These are phyloP conservation scores for Syzygium syzygioides DNA, from an alignment of 441 rosid species.

Conservation along the genomic window DNA sequence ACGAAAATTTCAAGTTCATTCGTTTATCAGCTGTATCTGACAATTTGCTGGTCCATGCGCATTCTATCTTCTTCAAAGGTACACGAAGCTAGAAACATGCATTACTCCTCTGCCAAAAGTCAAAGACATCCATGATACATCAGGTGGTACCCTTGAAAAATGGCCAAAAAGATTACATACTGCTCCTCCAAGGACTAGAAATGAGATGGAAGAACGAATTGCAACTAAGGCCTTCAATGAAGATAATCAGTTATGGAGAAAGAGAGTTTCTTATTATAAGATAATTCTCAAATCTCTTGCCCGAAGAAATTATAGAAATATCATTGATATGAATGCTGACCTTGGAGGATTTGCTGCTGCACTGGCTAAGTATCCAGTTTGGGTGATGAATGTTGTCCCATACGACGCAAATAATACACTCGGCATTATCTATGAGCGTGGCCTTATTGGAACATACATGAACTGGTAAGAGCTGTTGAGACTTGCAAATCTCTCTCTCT, in stretches of 20 bases:
- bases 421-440: constrained; percentile 54
- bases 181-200: constrained; percentile 32
- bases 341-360: constrained; percentile 59
- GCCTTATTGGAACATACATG: constrained; percentile 65
- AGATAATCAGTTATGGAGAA: constrained; percentile 39
- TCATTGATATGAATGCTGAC: constrained; percentile 65
- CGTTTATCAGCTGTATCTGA: background rate
- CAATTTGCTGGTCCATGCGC: background rate
- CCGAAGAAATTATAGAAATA: constrained; percentile 41
- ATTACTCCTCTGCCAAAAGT: constrained; percentile 41
- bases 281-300: constrained; percentile 34
- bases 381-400: constrained; percentile 69
- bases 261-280: constrained; percentile 30
- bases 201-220: constrained; percentile 19
- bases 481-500: background rate
- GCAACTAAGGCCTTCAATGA: constrained; percentile 20
- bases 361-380: constrained; percentile 38
- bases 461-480: constrained; percentile 41
- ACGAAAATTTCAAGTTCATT: background rate
- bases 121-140: constrained; percentile 12
- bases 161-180: constrained; percentile 47
- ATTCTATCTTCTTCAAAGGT: constrained; percentile 25
- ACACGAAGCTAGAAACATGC: constrained; percentile 44
- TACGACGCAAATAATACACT: constrained; percentile 40
- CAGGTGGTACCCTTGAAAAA: constrained; percentile 33